Conservation (phyloP, 768 basidiomycete genomes). For the Termitomyces sp. region DNA sequence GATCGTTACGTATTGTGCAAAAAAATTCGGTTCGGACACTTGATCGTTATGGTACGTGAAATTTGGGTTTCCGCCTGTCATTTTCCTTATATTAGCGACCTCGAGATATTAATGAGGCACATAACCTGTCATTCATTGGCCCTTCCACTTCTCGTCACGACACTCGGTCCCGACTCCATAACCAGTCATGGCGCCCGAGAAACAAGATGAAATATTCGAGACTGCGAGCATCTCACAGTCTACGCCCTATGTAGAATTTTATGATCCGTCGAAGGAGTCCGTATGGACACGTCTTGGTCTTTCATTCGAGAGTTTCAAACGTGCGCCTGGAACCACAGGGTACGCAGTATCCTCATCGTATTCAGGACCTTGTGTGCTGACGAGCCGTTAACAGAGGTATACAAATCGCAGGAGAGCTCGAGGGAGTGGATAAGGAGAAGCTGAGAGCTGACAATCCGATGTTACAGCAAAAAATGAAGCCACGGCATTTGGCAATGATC, state of each 20-base stretch:
- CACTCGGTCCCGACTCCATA: background rate
- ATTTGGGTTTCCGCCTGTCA: background rate
- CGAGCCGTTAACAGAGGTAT: slow-evolving; percentile 25
- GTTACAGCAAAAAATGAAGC: slow-evolving; percentile 45
- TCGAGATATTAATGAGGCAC: background rate
- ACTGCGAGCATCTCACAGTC: slow-evolving; percentile 22
- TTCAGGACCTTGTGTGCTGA: background rate
- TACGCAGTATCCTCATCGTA: slow-evolving; percentile 15
- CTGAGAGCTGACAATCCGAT: slow-evolving; percentile 35
- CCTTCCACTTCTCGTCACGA: background rate
- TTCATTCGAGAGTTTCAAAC: slow-evolving; percentile 37
- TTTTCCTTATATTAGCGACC: background rate
- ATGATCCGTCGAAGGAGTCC: slow-evolving; percentile 42
- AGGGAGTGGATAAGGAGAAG: slow-evolving; percentile 29
- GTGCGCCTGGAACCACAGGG: slow-evolving; percentile 42
- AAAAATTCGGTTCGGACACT: background rate
- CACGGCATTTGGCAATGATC: slow-evolving; percentile 41
- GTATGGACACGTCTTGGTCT: slow-evolving; percentile 39
- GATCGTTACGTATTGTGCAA: background rate
- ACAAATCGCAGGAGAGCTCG: slow-evolving; percentile 24
- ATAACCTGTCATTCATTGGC: background rate
- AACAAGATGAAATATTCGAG: slow-evolving; percentile 28
- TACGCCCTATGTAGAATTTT: slow-evolving; percentile 29
- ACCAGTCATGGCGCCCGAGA: slow-evolving; percentile 22
- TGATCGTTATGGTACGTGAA: background rate